These are phyloP conservation scores for Polyplosphaeria fusca DNA, from an alignment of 495 filamentous ascomycete genomes.

Conservation along the genomic window DNA sequence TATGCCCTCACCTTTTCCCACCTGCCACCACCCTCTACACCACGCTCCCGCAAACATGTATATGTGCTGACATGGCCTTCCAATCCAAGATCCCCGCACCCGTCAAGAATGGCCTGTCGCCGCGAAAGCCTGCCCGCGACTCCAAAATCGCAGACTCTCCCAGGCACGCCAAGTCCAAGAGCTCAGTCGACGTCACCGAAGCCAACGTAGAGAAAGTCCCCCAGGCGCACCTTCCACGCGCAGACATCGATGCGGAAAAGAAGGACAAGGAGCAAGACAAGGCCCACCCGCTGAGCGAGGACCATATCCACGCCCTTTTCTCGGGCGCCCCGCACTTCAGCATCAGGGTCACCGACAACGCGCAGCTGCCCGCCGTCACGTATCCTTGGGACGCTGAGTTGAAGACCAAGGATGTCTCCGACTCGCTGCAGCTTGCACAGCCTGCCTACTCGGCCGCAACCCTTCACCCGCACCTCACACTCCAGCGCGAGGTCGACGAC, in stretches of 20 bases:
- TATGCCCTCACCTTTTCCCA: not conserved
- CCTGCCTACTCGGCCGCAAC: constrained; percentile 50
- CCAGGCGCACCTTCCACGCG: constrained; percentile 3
- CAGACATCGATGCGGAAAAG: constrained; percentile 6
- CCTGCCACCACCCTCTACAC: not conserved
- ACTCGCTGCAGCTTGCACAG: constrained; percentile 51
- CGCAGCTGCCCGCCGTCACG: constrained; percentile 60
- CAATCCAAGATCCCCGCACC: constrained; percentile 19
- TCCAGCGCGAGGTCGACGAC: constrained; percentile 34
- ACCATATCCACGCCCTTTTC: constrained; percentile 66
- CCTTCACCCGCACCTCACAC: constrained; percentile 47
- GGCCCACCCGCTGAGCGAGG: constrained; percentile 46
- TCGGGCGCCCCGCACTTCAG: constrained; percentile 76
- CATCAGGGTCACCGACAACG: constrained; percentile 49
- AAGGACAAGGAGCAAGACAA: constrained; percentile 9
- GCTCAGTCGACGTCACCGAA: constrained; percentile 1
- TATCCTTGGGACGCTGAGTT: constrained; percentile 69
- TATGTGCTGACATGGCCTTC: constrained; percentile 9
- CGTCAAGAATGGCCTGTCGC: not conserved
- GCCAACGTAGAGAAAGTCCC: not conserved
- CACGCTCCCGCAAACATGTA: not conserved
- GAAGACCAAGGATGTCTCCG: constrained; percentile 59
- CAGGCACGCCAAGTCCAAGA: constrained; percentile 7
- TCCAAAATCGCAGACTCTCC: constrained; percentile 23
- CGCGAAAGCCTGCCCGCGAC: constrained; percentile 10